A percentile compares a stretch with the other conserved stretches of the same genome.
Evolutionary conservation across 1,284 basidiomycete genomes (phyloP).

Genomic region (Cryptococcus depauperatus): DNA sequence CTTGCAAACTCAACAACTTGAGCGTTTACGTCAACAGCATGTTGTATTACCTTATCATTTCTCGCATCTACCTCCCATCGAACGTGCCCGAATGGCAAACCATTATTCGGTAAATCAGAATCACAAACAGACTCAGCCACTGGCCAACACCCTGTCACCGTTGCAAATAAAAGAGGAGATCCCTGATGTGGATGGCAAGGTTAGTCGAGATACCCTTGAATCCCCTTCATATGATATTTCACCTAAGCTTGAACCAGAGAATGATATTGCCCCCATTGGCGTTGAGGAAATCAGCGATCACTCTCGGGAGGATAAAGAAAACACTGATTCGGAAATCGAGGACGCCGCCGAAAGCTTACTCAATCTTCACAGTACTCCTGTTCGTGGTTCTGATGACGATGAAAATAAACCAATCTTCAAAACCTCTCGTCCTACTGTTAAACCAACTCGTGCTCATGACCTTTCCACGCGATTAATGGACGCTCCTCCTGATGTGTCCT

Average conservation of each 20-base stretch:
- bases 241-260: neutral
- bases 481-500: constrained; percentile 5
- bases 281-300: neutral
- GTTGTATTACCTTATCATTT: neutral
- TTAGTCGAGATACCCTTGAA: no score
- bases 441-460: no score
- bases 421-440: neutral
- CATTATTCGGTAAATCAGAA: neutral
- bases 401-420: neutral
- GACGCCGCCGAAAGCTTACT: constrained; percentile 13
- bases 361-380: constrained; percentile 13
- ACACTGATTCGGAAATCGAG: constrained; percentile 4
- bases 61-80: neutral
- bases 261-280: neutral
- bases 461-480: constrained; percentile 3
- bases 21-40: neutral
- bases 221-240: no score
- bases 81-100: neutral
- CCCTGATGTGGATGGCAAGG: no score
- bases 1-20: neutral
- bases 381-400: constrained; percentile 7
- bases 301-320: neutral
- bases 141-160: neutral
- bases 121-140: neutral
- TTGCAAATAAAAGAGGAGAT: neutral